Base-by-base conservation (phyloP, 2,329 filamentous ascomycete genomes). In the Clonostachys byssicola region DNA sequence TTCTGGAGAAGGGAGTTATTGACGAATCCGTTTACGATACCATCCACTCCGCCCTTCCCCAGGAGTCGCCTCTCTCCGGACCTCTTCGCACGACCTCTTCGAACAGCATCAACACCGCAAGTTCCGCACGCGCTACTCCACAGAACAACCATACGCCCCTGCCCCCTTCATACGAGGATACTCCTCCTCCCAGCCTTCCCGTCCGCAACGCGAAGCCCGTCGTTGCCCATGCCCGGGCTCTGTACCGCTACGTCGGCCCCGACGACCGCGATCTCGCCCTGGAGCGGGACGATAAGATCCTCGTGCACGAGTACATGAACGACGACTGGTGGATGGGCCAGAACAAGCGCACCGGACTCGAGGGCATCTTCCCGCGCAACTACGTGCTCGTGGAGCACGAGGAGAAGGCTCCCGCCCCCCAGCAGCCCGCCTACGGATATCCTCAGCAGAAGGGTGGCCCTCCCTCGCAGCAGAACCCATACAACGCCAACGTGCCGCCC, bases 301-400 rank as follows among this genome's bases (percentile, higher is more conserved):
- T 82, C 49, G 88, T 97, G 18, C 81, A 83, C 54, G 89, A 96
- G 70, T 92, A 95, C 73, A 94, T 96, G 86, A 97, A 97, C 69
- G 83, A 85, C 52, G 92, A 97, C 68, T 97, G 92, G 92, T 96
- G 91, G 90, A 86, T 90, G 76, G 92, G 92, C 56, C 82, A 81
- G 57, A 96, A 95, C 68, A 75, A 86, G 60, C 83, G 90, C 46
- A 95, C 91, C 9, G 86, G 86, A 47, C 72, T 81, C 55, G 89
- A 95, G 70, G 92, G 92, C 58, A 96, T 97, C 64, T 97, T 97
- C 78, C 92, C 92, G n/a, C 82, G 86, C 56, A 90, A 81, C 64
- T 97, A 97, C 63, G 92, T 95, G 52, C 74, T 89, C 45, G 70
- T 88, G 45, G 84, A 92, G 56, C 77, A 86, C 55, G 83, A 86